A percentile compares a stretch with the other conserved stretches of the same genome.
These are phyloP conservation scores for Metschnikowia koreensis DNA, from an alignment of 805 yeast genomes.

Conservation along the genomic window DNA sequence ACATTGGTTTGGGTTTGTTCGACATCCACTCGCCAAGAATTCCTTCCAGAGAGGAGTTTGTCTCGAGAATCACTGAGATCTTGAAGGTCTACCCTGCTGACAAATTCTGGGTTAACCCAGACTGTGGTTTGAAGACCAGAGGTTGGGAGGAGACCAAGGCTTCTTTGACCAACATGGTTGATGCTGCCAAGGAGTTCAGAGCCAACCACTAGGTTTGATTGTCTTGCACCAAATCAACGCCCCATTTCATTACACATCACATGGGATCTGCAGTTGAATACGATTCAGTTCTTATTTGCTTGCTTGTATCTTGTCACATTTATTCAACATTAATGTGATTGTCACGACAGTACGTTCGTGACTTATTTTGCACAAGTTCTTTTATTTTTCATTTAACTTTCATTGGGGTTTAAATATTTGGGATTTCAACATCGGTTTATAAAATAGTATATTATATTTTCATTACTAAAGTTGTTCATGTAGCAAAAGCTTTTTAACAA, in stretches of 20 bases:
- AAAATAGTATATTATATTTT: slow-evolving; percentile 16
- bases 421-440: slow-evolving; percentile 52
- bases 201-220: slow-evolving; percentile 33
- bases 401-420: slow-evolving; percentile 37
- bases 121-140: slow-evolving; percentile 99
- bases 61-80: slow-evolving; percentile 89
- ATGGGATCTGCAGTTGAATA: slow-evolving; percentile 10
- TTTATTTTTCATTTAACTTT: slow-evolving; percentile 18
- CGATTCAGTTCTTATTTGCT: slow-evolving; percentile 41
- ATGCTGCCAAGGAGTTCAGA: slow-evolving; percentile 92
- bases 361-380: slow-evolving; percentile 23
- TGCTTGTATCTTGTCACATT: slow-evolving; percentile 34
- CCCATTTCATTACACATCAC: slow-evolving; percentile 9
- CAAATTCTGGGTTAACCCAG: slow-evolving; percentile 99
- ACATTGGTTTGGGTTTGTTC: slow-evolving; percentile 98
- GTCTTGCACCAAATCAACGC: slow-evolving; percentile 5
- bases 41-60: slow-evolving; percentile 96
- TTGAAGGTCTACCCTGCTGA: slow-evolving; percentile 96
- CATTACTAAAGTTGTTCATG: neutral
- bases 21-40: slow-evolving; percentile 99
- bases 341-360: slow-evolving; percentile 19
- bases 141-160: slow-evolving; percentile 97
- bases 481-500: neutral
- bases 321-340: slow-evolving; percentile 51
- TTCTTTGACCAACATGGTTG: slow-evolving; percentile 97